Percentiles rank a stretch among this genome's conserved stretches.
Conservation (phyloP, 2,329 filamentous ascomycete genomes). For the Myriosclerotinia curreyana region DNA sequence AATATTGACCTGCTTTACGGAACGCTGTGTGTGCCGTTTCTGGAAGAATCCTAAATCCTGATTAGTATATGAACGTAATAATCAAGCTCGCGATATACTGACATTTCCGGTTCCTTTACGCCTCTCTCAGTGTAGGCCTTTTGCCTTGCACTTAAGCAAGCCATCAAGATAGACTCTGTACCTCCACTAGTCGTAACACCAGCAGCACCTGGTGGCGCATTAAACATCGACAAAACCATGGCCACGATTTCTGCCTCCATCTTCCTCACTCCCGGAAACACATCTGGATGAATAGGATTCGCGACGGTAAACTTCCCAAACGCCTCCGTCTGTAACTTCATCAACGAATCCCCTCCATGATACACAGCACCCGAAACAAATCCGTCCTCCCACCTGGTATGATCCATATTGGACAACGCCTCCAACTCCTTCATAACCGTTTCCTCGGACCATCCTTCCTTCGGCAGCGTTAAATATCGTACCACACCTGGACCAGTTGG, state of each 20-base stretch:
- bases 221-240: conserved; percentile 89
- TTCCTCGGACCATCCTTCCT: conserved; percentile 78
- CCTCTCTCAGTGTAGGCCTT: conserved; percentile 83
- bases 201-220: conserved; percentile 78
- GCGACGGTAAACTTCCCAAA: conserved; percentile 92
- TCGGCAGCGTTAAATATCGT: conserved; percentile 73
- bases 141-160: conserved; percentile 83
- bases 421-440: conserved; percentile 76
- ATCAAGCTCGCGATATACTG: conserved; percentile 39
- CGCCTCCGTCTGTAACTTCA: conserved; percentile 85
- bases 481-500: conserved; percentile 67
- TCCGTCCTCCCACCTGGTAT: conserved; percentile 96
- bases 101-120: conserved; percentile 94
- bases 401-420: conserved; percentile 78
- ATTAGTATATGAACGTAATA: conserved; percentile 30
- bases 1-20: conserved; percentile 91
- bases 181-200: conserved; percentile 91
- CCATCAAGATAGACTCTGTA: conserved; percentile 96
- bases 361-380: conserved; percentile 94
- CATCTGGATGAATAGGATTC: conserved; percentile 96
- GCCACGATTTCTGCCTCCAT: conserved; percentile 98
- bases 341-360: conserved; percentile 79
- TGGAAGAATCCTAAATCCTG: conserved; percentile 72
- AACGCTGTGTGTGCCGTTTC: conserved; percentile 95
- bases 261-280: conserved; percentile 96